Base-by-base conservation (phyloP, 768 basidiomycete species). In the Hydnomerulius pinastri region DNA sequence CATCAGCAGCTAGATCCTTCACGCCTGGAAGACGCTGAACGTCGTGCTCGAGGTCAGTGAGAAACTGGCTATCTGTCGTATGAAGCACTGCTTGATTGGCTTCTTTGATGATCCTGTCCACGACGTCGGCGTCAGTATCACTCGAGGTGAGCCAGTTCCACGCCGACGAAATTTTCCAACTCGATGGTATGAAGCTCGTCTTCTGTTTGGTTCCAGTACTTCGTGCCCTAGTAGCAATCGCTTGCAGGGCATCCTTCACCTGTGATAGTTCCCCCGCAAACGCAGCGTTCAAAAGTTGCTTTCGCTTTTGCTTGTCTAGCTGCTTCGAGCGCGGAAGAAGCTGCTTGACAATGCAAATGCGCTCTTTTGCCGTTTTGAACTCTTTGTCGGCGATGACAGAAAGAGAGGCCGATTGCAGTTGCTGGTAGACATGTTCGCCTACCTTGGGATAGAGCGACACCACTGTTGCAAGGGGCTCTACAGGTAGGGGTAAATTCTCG, bases 391-490 rank as follows among this genome's bases (percentile, higher is more conserved):
- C 2, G 3, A 68, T 66, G 1, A 20, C 28, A 7, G 3, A 24
- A 6, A 21, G 20, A 9, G 56, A 37, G 2, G 37, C 27, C n/a
- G 44, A 21, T 23, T 37, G 29, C 2, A 61, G 15, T 2, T 54
- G 46, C 2, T 23, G 41, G 1, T 4, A 7, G 1, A 53, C 39
- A 4, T 38, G 21, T 0, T 58, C 33, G 1, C 2, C 35, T 9
- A 59, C 63, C 23, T 28, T 56, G 0, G 68, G 65, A 48, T 57
- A 56, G 4, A 36, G 25, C 9, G 8, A 0, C 1, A 59, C 7
- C 17, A 57, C 1, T 2, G 51, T 6, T 0, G 38, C 43, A 21
- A 67, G 47, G 0, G 43, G 48, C 21, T 52, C 67, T 60, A 12
- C 4, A 15, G n/a, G 8, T 6, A 10, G 10, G 9, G 18, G 17